Conservation (phyloP, 2,329 filamentous ascomycete genomes). For the Xylogone sp. region DNA sequence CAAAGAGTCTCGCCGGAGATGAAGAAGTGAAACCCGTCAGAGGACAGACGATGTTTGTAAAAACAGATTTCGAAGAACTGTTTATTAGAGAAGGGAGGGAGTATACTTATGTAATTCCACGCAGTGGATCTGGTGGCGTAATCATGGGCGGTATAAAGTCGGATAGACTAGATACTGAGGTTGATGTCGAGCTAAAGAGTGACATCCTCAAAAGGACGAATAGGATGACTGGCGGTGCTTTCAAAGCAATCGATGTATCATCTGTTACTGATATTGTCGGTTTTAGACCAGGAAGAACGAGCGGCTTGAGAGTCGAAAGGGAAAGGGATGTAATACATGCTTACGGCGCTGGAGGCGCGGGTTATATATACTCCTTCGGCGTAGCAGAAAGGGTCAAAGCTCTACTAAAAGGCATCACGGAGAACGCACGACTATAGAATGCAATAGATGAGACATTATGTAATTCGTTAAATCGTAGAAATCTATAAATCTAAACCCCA, state of each 20-base stretch:
- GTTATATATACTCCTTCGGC: conserved; percentile 25
- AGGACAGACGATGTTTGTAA: conserved; percentile 24
- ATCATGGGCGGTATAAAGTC: conserved; percentile 22
- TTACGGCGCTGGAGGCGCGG: conserved; percentile 21
- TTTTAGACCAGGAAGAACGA: conserved; percentile 20
- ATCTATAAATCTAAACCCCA: background rate
- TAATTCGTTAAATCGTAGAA: background rate
- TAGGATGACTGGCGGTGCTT: conserved; percentile 17
- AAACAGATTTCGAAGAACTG: conserved; percentile 13
- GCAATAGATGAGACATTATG: too few relatives aligned
- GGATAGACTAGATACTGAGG: conserved; percentile 17
- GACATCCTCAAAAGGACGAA: conserved; percentile 22
- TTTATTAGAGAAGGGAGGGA: conserved; percentile 21
- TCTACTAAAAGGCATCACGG: background rate
- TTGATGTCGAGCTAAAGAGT: conserved; percentile 16
- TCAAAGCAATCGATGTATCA: conserved; percentile 14
- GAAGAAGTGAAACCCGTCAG: conserved; percentile 14
- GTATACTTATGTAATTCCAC: conserved; percentile 23
- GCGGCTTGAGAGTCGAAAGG: conserved; percentile 19
- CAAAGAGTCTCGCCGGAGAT: conserved; percentile 14
- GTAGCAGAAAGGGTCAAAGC: conserved; percentile 16
- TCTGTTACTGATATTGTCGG: conserved; percentile 18
- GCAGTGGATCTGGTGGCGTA: conserved; percentile 16
- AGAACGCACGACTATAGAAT: too few relatives aligned
- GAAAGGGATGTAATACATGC: conserved; percentile 20